Evolutionary conservation across 1,139 yeast species (phyloP).

Genomic region (Hyphopichia wangnamkhiaoensis): DNA sequence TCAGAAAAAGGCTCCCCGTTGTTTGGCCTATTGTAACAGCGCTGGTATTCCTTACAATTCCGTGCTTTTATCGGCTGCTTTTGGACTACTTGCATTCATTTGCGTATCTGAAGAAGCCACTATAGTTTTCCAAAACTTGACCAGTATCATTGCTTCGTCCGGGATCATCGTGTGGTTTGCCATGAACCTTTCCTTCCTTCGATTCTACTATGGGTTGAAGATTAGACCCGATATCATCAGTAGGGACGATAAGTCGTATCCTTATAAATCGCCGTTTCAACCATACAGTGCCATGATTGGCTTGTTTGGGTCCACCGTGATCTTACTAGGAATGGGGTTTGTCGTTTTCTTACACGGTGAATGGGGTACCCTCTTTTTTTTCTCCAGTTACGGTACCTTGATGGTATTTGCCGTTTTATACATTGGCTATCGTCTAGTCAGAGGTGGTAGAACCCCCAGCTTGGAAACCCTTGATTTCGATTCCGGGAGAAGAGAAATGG

Average conservation of each 20-base stretch:
- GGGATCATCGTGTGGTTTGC: constrained; percentile 81
- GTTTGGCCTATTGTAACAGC: constrained; percentile 60
- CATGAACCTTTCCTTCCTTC: constrained; percentile 69
- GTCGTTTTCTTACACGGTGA: constrained; percentile 59
- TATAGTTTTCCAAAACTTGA: constrained; percentile 64
- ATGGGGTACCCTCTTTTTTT: constrained; percentile 66
- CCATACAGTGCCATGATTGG: constrained; percentile 76
- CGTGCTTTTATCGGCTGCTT: constrained; percentile 59
- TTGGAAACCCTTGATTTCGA: constrained; percentile 73
- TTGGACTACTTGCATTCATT: constrained; percentile 62
- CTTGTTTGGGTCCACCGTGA: constrained; percentile 50
- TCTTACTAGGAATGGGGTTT: constrained; percentile 70
- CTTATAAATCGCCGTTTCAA: constrained; percentile 75
- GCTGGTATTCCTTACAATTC: constrained; percentile 75
- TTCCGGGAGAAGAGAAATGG: constrained; percentile 76
- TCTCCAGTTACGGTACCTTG: constrained; percentile 68
- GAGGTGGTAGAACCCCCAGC: constrained; percentile 59
- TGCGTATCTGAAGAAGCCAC: constrained; percentile 62
- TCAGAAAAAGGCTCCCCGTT: constrained; percentile 66
- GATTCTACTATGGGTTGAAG: constrained; percentile 69
- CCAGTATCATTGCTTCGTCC: constrained; percentile 66
- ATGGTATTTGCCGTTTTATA: constrained; percentile 57
- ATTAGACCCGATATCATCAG: constrained; percentile 65
- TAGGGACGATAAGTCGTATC: constrained; percentile 67
- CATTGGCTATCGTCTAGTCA: constrained; percentile 52